phyloP scores from a whole-genome alignment of 2,329 filamentous ascomycete species.

The Pseudogymnoascus sp. region DNA sequence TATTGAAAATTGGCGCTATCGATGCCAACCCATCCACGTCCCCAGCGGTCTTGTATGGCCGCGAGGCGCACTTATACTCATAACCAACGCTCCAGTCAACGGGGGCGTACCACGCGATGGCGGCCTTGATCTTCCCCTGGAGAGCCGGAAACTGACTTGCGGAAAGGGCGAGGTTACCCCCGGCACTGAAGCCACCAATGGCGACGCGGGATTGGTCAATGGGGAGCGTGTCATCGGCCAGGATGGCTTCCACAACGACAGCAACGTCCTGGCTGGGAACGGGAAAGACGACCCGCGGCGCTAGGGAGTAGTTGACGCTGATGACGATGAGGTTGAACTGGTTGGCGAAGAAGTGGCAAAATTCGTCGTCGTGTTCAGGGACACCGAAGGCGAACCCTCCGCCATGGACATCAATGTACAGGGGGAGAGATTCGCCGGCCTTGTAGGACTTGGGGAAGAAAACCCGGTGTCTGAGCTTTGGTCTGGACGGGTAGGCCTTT shows the following conservation, averaged over 20 bases:
- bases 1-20: slow-evolving; percentile 13
- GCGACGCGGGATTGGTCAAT: slow-evolving; percentile 37
- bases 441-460: slow-evolving; percentile 36
- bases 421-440: slow-evolving; percentile 28
- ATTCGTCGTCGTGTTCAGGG: slow-evolving; percentile 39
- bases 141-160: slow-evolving; percentile 35
- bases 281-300: slow-evolving; percentile 40
- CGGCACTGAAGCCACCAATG: slow-evolving; percentile 44
- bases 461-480: slow-evolving; percentile 26
- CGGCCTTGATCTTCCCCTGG: slow-evolving; percentile 27
- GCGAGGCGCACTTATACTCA: slow-evolving; percentile 24
- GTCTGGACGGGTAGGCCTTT: slow-evolving; percentile 26
- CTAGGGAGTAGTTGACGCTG: slow-evolving; percentile 42
- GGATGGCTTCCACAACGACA: slow-evolving; percentile 35
- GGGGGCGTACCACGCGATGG: slow-evolving; percentile 39
- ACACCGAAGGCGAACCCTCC: slow-evolving; percentile 42
- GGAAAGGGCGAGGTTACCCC: slow-evolving; percentile 41
- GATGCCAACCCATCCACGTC: slow-evolving; percentile 17
- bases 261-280: slow-evolving; percentile 38
- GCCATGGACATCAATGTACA: slow-evolving; percentile 45
- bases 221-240: slow-evolving; percentile 38
- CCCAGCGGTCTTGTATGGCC: slow-evolving; percentile 28
- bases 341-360: slow-evolving; percentile 38
- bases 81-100: slow-evolving; percentile 33
- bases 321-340: slow-evolving; percentile 37